Evolutionary conservation across 495 filamentous ascomycete species (phyloP).

Genomic region (Aspergillus avenaceus): DNA sequence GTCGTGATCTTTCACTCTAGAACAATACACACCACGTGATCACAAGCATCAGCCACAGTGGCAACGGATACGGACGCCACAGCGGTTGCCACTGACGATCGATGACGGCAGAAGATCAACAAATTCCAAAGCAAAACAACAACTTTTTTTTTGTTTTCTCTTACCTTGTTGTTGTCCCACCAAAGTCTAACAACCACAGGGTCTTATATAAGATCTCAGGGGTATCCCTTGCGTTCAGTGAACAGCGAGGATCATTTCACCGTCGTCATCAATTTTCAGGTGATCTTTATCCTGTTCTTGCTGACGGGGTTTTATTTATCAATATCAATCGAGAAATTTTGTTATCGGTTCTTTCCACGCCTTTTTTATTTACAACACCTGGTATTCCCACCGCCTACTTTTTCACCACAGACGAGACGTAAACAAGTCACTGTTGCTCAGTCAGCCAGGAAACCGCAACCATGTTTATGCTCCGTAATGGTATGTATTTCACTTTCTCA

Average conservation of each 20-base stretch:
- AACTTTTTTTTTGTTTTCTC: conserved; percentile 19
- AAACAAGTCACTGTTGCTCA: conserved; percentile 22
- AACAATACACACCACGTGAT: background rate
- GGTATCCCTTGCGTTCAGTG: conserved; percentile 10
- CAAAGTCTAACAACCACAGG: too few species aligned
- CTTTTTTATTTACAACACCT: background rate
- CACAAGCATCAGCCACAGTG: background rate
- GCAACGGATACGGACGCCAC: background rate
- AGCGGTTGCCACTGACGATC: conserved; percentile 12
- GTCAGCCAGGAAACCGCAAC: conserved; percentile 32
- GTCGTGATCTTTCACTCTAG: too few species aligned
- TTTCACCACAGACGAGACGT: conserved; percentile 11
- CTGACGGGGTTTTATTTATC: too few species aligned
- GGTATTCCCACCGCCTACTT: conserved; percentile 1
- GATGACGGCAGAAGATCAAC: conserved; percentile 15
- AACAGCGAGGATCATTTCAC: background rate
- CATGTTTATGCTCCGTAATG: conserved; percentile 75
- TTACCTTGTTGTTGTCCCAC: too few species aligned
- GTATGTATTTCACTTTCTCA: conserved; percentile 36
- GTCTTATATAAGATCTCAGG: too few species aligned
- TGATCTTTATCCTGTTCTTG: too few species aligned
- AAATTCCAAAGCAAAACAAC: conserved; percentile 12
- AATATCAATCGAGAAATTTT: too few species aligned
- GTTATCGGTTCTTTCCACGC: background rate
- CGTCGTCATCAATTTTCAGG: conserved; percentile 1